Evolutionary conservation across 192 early-diverging fungal species (phyloP).

Genomic region (Cetraspora pellucida): DNA sequence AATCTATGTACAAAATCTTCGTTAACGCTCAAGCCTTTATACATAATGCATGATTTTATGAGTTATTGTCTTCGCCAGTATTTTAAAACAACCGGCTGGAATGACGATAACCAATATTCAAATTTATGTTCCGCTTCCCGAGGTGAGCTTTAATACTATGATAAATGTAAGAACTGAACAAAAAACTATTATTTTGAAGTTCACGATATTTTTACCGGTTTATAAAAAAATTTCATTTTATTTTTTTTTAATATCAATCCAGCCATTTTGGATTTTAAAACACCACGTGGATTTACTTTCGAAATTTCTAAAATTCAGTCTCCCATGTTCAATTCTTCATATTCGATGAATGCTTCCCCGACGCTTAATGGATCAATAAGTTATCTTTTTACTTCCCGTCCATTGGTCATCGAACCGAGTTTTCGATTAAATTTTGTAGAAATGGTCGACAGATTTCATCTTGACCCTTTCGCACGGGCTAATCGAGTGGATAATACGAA

Average conservation of each 20-base stretch:
- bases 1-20: no score
- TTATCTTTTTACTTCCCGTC: slow-evolving; percentile 78
- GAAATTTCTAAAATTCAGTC: slow-evolving; percentile 76
- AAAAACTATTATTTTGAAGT: not conserved
- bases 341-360: slow-evolving; percentile 65
- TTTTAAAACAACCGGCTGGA: slow-evolving; percentile 75
- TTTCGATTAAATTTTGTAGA: slow-evolving; percentile 54
- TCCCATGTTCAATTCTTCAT: slow-evolving; percentile 74
- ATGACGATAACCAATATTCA: slow-evolving; percentile 81
- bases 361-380: slow-evolving; percentile 68
- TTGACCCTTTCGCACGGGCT: slow-evolving; percentile 40
- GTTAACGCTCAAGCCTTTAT: no score
- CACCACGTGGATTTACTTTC: slow-evolving; percentile 72
- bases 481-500: not conserved
- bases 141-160: slow-evolving; percentile 37
- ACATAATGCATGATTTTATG: slow-evolving; percentile 75
- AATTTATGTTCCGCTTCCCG: slow-evolving; percentile 74
- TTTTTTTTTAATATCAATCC: not conserved
- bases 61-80: slow-evolving; percentile 79
- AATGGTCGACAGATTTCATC: slow-evolving; percentile 54
- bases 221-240: not conserved
- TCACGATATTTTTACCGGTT: not conserved
- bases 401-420: slow-evolving; percentile 62
- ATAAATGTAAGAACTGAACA: not conserved
- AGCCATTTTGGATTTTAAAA: slow-evolving; percentile 81